Conservation (phyloP, 2,329 filamentous ascomycete genomes). For the Ophiostoma himal-ulmi region DNA sequence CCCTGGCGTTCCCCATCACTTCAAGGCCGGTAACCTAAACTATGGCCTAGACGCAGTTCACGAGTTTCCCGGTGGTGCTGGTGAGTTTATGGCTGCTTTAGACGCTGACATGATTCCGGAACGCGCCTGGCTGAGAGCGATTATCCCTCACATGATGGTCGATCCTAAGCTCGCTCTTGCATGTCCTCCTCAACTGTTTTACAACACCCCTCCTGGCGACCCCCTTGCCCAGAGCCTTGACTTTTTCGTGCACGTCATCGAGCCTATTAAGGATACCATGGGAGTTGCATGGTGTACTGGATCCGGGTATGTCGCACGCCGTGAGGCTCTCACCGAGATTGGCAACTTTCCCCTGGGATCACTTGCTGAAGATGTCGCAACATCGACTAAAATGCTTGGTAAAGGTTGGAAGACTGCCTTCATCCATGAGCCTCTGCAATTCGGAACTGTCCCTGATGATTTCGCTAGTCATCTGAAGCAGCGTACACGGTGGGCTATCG, state of each 20-base stretch:
- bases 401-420: conserved; percentile 58
- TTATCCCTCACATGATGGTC: conserved; percentile 53
- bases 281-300: conserved; percentile 57
- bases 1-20: conserved; percentile 48
- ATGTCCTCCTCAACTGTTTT: conserved; percentile 57
- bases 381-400: conserved; percentile 53
- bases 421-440: conserved; percentile 55
- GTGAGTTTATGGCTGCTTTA: conserved; percentile 45
- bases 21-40: conserved; percentile 61
- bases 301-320: conserved; percentile 55
- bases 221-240: conserved; percentile 54
- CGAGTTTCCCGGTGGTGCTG: conserved; percentile 47
- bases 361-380: conserved; percentile 56
- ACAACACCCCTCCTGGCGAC: conserved; percentile 55
- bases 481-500: conserved; percentile 50
- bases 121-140: conserved; percentile 52
- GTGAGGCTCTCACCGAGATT: conserved; percentile 53
- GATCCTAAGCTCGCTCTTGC: conserved; percentile 53
- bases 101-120: conserved; percentile 62
- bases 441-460: conserved; percentile 53
- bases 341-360: conserved; percentile 57
- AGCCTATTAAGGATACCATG: conserved; percentile 46
- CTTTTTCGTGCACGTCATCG: conserved; percentile 51
- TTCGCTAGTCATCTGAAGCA: conserved; percentile 52
- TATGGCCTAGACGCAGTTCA: conserved; percentile 50